These are phyloP conservation scores for Pelargonium citronellum DNA, from an alignment of 441 rosid genomes.

Conservation along the genomic window DNA sequence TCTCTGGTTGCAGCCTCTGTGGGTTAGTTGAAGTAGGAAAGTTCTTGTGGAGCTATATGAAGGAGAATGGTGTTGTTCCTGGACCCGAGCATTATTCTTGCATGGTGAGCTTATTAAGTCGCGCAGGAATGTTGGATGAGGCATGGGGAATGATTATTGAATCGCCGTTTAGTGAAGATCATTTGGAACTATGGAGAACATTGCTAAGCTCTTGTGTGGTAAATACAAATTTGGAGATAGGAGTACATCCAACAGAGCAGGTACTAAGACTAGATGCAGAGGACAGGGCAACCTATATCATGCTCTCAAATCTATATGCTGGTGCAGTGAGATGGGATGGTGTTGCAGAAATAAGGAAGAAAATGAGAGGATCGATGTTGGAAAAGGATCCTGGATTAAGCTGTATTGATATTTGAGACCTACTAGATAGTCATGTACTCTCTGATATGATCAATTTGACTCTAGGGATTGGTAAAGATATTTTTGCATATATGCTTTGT, in stretches of 20 bases:
- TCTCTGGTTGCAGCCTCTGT: slow-evolving; percentile 73
- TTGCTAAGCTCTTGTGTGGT: slow-evolving; percentile 66
- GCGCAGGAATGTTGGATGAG: slow-evolving; percentile 63
- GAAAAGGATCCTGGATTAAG: slow-evolving; percentile 77
- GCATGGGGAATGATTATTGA: slow-evolving; percentile 47
- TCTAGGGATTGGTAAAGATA: no score
- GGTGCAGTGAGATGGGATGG: slow-evolving; percentile 57
- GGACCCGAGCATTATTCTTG: slow-evolving; percentile 80
- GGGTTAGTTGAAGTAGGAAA: slow-evolving; percentile 60
- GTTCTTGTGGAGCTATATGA: slow-evolving; percentile 59
- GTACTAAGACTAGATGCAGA: slow-evolving; percentile 47
- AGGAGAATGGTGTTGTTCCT: slow-evolving; percentile 40
- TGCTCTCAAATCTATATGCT: slow-evolving; percentile 73
- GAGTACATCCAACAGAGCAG: slow-evolving; percentile 58
- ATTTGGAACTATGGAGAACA: slow-evolving; percentile 69
- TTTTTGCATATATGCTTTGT: no score
- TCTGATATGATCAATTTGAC: slow-evolving; percentile 11
- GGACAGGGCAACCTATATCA: slow-evolving; percentile 53
- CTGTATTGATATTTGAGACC: slow-evolving; percentile 68
- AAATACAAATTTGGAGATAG: slow-evolving; percentile 42
- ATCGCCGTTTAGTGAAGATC: slow-evolving; percentile 34
- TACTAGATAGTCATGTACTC: slow-evolving; percentile 46
- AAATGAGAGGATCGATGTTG: slow-evolving; percentile 46
- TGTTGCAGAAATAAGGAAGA: slow-evolving; percentile 58
- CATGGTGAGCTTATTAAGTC: slow-evolving; percentile 69